phyloP scores from a whole-genome alignment of 306 rosid species.

The Fragaria ananassa region DNA sequence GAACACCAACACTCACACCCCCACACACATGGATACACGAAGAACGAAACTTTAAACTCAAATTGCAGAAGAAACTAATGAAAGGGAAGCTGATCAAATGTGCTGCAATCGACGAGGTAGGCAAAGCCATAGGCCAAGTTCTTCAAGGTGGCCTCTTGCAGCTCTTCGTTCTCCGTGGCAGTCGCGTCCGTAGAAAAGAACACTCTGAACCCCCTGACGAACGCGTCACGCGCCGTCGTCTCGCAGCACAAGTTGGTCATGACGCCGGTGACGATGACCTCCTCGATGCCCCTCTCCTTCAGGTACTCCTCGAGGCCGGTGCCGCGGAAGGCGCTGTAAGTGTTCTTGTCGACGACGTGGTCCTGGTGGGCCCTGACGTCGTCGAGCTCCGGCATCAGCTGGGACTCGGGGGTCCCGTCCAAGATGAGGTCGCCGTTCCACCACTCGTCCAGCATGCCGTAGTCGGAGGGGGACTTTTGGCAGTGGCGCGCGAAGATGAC shows the following conservation, averaged over 20 bases:
- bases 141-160: slow-evolving; percentile 70
- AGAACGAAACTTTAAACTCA: no score
- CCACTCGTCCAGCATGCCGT: slow-evolving; percentile 64
- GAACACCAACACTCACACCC: no score
- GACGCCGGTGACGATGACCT: slow-evolving; percentile 70
- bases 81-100: slow-evolving; percentile 24
- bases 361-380: slow-evolving; percentile 21
- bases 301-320: slow-evolving; percentile 48
- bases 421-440: slow-evolving; percentile 53
- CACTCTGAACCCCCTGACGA: slow-evolving; percentile 57
- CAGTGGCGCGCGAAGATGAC: slow-evolving; percentile 71
- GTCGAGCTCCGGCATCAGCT: slow-evolving; percentile 45
- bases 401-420: slow-evolving; percentile 52
- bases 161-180: slow-evolving; percentile 44
- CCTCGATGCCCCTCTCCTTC: slow-evolving; percentile 52
- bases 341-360: slow-evolving; percentile 51
- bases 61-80: neutral
- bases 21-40: no score
- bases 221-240: slow-evolving; percentile 76
- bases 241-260: slow-evolving; percentile 78
- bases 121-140: slow-evolving; percentile 72
- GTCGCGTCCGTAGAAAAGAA: slow-evolving; percentile 72
- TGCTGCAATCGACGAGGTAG: slow-evolving; percentile 53
- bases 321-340: slow-evolving; percentile 52
- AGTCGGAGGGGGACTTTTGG: slow-evolving; percentile 45